These are phyloP conservation scores for Tuber brumale DNA, from an alignment of 495 filamentous ascomycete genomes.

Conservation along the genomic window DNA sequence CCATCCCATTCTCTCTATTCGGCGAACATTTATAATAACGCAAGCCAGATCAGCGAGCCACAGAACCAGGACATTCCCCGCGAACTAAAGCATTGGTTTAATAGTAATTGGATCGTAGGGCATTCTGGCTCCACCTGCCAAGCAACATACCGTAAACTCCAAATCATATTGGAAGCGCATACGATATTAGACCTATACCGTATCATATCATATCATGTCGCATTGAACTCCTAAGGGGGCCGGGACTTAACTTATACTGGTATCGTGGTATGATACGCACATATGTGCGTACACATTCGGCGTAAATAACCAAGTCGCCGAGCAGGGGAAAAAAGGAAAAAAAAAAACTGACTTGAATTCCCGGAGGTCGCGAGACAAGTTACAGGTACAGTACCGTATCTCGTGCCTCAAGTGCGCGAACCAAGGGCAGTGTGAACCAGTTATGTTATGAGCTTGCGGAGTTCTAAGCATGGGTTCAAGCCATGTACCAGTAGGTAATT, in stretches of 20 bases:
- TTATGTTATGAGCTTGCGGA: background rate
- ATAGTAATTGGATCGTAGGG: background rate
- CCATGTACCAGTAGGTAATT: background rate
- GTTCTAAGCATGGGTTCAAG: background rate
- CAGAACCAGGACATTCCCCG: background rate
- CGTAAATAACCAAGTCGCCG: background rate
- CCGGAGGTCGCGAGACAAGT: background rate
- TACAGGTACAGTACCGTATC: background rate
- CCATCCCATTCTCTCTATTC: background rate
- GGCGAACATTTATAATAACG: slow-evolving; percentile 1
- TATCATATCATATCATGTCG: background rate
- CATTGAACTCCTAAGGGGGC: background rate
- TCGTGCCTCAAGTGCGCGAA: background rate
- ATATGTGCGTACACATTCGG: background rate
- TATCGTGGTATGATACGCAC: background rate
- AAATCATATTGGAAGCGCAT: background rate
- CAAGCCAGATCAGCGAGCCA: background rate
- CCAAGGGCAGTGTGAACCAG: background rate
- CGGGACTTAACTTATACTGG: background rate
- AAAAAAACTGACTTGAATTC: background rate
- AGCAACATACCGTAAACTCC: background rate
- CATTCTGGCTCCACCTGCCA: background rate
- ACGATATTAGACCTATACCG: background rate
- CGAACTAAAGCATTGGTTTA: background rate
- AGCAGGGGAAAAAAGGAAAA: background rate